Base-by-base conservation (phyloP, 164 flowering plant genomes). In the Magnolia sinica region DNA sequence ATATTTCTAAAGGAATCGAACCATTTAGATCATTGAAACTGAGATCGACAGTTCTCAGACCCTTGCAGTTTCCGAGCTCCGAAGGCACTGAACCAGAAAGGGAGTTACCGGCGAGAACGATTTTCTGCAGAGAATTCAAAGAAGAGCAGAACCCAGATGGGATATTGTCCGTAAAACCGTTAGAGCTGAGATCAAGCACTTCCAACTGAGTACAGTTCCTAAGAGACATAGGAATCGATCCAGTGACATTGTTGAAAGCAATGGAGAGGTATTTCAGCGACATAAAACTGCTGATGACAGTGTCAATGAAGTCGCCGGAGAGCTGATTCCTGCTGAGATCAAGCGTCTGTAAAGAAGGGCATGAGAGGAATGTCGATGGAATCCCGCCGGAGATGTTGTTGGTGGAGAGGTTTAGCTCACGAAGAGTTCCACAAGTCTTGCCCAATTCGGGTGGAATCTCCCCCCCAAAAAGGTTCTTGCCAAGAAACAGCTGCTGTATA, bases 171-270 rank as follows among this genome's bases (percentile, higher is more conserved):
- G 84, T 81, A 37, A 94, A 84, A 18, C 13, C 74, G 81, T 95
- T 95, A 3, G 97, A 88, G 75, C 97, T 90, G 27, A 95, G 88
- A 73, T 95, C 94, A 14, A 95, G 80, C 69, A 85, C 88, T 69
- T 80, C 86, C 81, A 92, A 90, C 69, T 81, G 80, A 61, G 86
- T 81, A 73, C 86, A 83, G 74, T 85, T 92, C 2, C 81, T 74
- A 63, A 92, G 80, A 0, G 93, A 84, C 58, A 68, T 70, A 9
- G 98, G 97, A 18, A 94, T 77, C 63, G 75, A 14, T 71, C 96
- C 97, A 10, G 87, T 83, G 51, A 92, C 79, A 77, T 91, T 89
- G 83, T 92, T 94, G 83, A 88, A 90, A 13, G 92, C 79, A 1
- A 89, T 77, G 71, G 74, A 83, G 0, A 94, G 89, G 73, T 79